Base-by-base conservation (phyloP, 805 yeast species). In the Priceomyces melissophilus region DNA sequence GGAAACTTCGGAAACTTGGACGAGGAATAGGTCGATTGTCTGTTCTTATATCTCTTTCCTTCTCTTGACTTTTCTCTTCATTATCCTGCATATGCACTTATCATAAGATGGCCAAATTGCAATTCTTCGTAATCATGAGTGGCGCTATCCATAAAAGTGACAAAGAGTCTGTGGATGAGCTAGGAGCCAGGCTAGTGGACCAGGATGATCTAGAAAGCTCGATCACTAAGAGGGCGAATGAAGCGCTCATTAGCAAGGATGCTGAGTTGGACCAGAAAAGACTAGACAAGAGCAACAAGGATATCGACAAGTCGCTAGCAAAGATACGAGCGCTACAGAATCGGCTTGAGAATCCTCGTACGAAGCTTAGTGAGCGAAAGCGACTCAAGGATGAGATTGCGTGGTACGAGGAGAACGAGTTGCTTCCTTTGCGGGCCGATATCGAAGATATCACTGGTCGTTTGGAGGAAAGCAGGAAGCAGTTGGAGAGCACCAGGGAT, bases 171-270 rank as follows among this genome's bases (percentile, higher is more conserved):
- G 40, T 56, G 8, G 57, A 51, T 15, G 17, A 42, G 4, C 44
- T 63, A 9, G 67, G 63, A 11, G 62, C 86, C 23, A 70, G 70
- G 52, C 67, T 87, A 3, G 80, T 88, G 43, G 89, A 86, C 51
- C 98, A 93, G 59, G 81, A 77, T 39, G 81, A 82, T 7, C 61
- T 91, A n/a, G 99, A 90, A 54, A 65, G 78, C 35, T 69, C 76
- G 42, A 82, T 91, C 27, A 87, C 88, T 12, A 68, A 70, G 27
- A 68, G 78, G 61, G 96, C 96, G 0, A 80, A 81, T 45, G 66
- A 68, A 40, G 78, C 77, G 3, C 71, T 90, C 37, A 64, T 75
- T 1, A 61, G 71, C 30, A 80, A 82, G 39, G 89, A 87, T 37
- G 62, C 76, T 1, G 96, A 85, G 49, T 65, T 84, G 31, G 99